phyloP scores from a whole-genome alignment of 2,329 filamentous ascomycete genomes.

The Nemania bipapillata region DNA sequence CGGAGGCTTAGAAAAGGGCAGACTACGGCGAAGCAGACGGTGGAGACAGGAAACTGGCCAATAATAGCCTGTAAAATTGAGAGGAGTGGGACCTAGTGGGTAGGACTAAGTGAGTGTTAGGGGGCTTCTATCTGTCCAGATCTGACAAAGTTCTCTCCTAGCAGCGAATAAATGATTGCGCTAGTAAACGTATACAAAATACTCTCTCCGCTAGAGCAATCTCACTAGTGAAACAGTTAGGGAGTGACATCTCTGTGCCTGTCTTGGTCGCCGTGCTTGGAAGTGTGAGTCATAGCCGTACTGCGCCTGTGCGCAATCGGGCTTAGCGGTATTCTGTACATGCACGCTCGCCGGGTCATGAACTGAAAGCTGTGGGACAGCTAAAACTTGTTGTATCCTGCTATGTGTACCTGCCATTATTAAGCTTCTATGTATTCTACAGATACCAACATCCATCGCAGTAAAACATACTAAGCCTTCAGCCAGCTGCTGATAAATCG shows the following conservation, averaged over 20 bases:
- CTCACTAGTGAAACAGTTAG: conserved; percentile 44
- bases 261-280: conserved; percentile 31
- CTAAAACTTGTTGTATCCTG: not conserved
- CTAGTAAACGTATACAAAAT: conserved; percentile 21
- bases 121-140: conserved; percentile 28
- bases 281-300: conserved; percentile 48
- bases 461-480: no score
- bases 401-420: not conserved
- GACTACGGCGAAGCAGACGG: conserved; percentile 19
- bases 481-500: no score
- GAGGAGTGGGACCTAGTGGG: not conserved
- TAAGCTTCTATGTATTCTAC: not conserved
- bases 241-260: conserved; percentile 37
- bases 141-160: conserved; percentile 43
- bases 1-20: conserved; percentile 27
- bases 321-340: conserved; percentile 17
- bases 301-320: conserved; percentile 31
- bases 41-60: conserved; percentile 2
- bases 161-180: conserved; percentile 44
- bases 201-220: conserved; percentile 26
- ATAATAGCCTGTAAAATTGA: not conserved
- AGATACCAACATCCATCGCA: not conserved
- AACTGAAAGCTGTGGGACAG: not conserved
- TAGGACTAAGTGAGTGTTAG: conserved; percentile 15
- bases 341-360: conserved; percentile 6